Conservation (phyloP, 2,329 filamentous ascomycete species). For the Chrysoporthe austroafricana region DNA sequence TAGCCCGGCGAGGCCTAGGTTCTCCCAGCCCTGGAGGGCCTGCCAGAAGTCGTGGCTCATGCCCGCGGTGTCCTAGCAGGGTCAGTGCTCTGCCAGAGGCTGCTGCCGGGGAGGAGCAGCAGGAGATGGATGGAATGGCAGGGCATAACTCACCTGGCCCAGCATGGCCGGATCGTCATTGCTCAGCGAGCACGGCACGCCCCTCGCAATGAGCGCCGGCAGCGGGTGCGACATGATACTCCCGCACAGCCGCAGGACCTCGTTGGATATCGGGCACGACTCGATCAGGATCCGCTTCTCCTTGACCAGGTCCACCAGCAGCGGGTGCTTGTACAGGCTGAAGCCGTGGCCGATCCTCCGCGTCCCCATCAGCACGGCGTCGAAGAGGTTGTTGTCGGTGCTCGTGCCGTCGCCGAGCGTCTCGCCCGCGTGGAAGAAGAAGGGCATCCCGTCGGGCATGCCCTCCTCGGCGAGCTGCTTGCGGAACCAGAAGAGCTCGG, state of each 20-base stretch:
- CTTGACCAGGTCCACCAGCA: conserved; percentile 86
- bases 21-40: conserved; percentile 87
- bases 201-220: conserved; percentile 81
- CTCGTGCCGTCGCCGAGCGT: conserved; percentile 74
- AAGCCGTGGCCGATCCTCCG: conserved; percentile 89
- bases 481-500: conserved; percentile 91
- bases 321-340: conserved; percentile 87
- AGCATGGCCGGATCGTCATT: conserved; percentile 92
- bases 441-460: conserved; percentile 72
- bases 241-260: conserved; percentile 78
- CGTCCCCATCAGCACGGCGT: conserved; percentile 84
- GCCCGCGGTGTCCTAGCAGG: conserved; percentile 63
- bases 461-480: conserved; percentile 79
- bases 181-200: conserved; percentile 80
- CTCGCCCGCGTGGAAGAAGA: conserved; percentile 96
- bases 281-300: conserved; percentile 88
- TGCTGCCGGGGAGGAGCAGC: neutral
- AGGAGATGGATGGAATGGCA: neutral
- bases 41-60: conserved; percentile 96
- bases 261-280: conserved; percentile 89
- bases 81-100: neutral
- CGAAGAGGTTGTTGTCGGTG: conserved; percentile 83
- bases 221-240: conserved; percentile 79
- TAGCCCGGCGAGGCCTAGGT: conserved; percentile 83
- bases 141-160: conserved; percentile 58